phyloP scores from a whole-genome alignment of 768 basidiomycete species.

The Chalciporus chontae region DNA sequence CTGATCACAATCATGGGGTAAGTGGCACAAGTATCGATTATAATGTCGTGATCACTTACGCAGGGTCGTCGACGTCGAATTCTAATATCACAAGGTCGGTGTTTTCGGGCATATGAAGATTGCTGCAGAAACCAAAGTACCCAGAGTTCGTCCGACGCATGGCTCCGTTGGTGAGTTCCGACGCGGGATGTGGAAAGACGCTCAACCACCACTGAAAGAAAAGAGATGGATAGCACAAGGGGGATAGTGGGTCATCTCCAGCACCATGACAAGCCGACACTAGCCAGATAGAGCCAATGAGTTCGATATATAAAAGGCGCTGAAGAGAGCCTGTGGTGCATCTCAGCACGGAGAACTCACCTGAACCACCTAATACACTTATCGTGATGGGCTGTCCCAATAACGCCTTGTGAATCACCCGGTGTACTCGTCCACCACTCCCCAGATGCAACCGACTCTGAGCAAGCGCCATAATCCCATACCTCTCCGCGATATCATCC shows the following conservation, averaged over 20 bases:
- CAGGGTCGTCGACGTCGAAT: slow-evolving; percentile 86
- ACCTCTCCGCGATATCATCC: slow-evolving; percentile 74
- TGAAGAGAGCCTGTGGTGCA: not conserved
- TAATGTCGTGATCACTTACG: slow-evolving; percentile 48
- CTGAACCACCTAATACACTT: slow-evolving; percentile 84
- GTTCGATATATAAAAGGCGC: too few species aligned
- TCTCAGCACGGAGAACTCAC: slow-evolving; percentile 40
- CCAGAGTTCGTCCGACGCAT: slow-evolving; percentile 88
- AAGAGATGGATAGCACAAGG: slow-evolving; percentile 86
- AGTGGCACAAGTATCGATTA: not conserved
- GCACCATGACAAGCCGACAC: slow-evolving; percentile 94
- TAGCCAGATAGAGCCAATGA: slow-evolving; percentile 27
- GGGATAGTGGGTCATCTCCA: slow-evolving; percentile 83
- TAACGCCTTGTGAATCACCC: slow-evolving; percentile 79
- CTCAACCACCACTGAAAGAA: slow-evolving; percentile 98
- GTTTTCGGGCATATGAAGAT: slow-evolving; percentile 89
- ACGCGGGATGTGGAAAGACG: slow-evolving; percentile 97
- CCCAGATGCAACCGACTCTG: slow-evolving; percentile 76
- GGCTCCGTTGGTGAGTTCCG: slow-evolving; percentile 96
- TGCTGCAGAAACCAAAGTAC: slow-evolving; percentile 93
- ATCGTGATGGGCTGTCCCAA: slow-evolving; percentile 86
- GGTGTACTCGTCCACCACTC: slow-evolving; percentile 77
- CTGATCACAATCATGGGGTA: slow-evolving; percentile 38
- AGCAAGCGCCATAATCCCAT: slow-evolving; percentile 70
- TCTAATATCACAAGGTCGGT: slow-evolving; percentile 95